Conservation (phyloP, 306 rosid genomes). For the Abrus pulchellus region DNA sequence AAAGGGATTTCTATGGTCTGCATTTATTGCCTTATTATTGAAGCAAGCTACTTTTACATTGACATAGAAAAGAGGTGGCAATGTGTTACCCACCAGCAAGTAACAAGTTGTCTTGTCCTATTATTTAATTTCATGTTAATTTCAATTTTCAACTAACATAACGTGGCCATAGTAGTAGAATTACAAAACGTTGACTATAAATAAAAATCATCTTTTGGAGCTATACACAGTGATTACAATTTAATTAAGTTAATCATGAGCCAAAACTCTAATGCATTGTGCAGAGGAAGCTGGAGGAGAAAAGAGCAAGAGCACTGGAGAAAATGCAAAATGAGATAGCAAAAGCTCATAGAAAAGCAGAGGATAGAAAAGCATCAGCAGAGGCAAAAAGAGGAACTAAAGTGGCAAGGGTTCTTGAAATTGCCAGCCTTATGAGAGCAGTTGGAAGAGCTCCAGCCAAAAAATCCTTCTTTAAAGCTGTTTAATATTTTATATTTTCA, state of each 20-base stretch:
- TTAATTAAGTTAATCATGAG: neutral
- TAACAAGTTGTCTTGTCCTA: neutral
- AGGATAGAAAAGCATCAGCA: conserved; percentile 91
- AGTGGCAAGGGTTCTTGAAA: conserved; percentile 80
- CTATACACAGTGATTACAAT: neutral
- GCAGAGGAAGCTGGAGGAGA: conserved; percentile 96
- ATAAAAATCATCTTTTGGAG: neutral
- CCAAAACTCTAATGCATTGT: conserved; percentile 24
- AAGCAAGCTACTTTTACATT: conserved; percentile 27
- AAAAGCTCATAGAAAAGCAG: conserved; percentile 85
- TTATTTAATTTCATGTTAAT: conserved; percentile 8
- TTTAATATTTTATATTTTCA: conserved; percentile 23
- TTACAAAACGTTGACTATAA: too few species aligned
- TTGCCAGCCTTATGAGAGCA: conserved; percentile 85
- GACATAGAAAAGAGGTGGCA: conserved; percentile 19
- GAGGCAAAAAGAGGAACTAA: conserved; percentile 95
- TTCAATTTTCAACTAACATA: neutral
- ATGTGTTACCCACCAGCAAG: conserved; percentile 29
- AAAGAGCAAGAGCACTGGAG: conserved; percentile 86
- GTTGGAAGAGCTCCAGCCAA: conserved; percentile 93
- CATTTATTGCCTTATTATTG: conserved; percentile 12
- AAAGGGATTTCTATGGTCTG: conserved; percentile 1
- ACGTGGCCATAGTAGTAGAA: neutral
- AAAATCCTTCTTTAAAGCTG: conserved; percentile 76
- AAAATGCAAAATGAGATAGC: conserved; percentile 90